phyloP scores from a whole-genome alignment of 352 stramenopile species.

The Pythium dissimile region DNA sequence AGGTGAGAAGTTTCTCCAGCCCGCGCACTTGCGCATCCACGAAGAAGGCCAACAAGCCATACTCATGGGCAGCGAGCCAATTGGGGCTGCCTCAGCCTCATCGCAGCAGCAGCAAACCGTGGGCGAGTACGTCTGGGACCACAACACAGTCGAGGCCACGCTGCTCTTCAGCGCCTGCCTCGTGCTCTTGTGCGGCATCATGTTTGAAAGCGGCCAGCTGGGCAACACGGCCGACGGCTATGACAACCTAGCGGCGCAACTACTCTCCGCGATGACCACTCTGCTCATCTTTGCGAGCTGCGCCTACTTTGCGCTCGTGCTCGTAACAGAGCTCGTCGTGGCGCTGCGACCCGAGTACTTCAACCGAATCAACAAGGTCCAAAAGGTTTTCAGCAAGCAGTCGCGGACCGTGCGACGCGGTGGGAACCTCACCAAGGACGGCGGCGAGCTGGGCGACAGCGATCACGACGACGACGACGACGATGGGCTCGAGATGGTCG shows the following conservation, averaged over 20 bases:
- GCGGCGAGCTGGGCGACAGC: constrained; percentile 1
- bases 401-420: constrained; percentile 21
- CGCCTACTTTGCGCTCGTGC: constrained; percentile 59
- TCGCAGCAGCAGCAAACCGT: constrained; percentile 35
- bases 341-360: constrained; percentile 65
- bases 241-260: constrained; percentile 40
- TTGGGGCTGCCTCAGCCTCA: too few relatives aligned
- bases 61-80: constrained; percentile 2
- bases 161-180: constrained; percentile 72
- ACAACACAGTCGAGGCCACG: constrained; percentile 76
- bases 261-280: constrained; percentile 48
- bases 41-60: constrained; percentile 32
- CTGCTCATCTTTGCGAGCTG: constrained; percentile 51
- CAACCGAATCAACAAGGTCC: constrained; percentile 47
- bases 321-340: constrained; percentile 60
- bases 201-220: constrained; percentile 68
- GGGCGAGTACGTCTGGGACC: constrained; percentile 66
- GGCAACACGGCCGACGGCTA: constrained; percentile 36
- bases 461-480: constrained; percentile 36
- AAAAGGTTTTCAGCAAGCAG: constrained; percentile 57
- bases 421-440: not conserved
- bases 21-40: constrained; percentile 49
- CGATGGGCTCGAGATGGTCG: constrained; percentile 62
- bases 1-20: constrained; percentile 47
- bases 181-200: constrained; percentile 53